Conservation (phyloP, 1,139 yeast species). For the Ogataea hybrid region DNA sequence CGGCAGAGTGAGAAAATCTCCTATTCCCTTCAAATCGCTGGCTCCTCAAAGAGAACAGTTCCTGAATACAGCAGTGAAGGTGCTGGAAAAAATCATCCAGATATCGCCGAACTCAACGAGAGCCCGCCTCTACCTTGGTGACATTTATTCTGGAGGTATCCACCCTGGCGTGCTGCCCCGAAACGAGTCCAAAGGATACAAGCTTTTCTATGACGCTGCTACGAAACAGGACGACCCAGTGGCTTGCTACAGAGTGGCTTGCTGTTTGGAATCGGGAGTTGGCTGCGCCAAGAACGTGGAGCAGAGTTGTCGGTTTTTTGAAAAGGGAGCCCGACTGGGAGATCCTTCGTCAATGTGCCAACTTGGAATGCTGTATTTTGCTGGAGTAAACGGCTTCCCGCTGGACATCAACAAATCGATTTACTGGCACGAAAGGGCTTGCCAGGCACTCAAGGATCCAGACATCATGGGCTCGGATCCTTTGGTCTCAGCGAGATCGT, state of each 20-base stretch:
- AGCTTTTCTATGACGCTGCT: conserved; percentile 57
- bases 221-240: conserved; percentile 48
- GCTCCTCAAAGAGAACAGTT: conserved; percentile 53
- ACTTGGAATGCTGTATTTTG: no score
- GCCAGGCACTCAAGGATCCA: no score
- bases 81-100: conserved; percentile 47
- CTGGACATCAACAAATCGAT: no score
- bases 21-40: conserved; percentile 43
- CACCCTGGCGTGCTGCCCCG: conserved; percentile 47
- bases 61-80: conserved; percentile 54
- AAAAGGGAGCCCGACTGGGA: no score
- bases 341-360: no score
- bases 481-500: no score
- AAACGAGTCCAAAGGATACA: conserved; percentile 59
- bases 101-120: conserved; percentile 39
- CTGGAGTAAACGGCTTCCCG: no score
- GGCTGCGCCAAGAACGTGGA: no score
- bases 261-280: no score
- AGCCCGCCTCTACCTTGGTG: conserved; percentile 58
- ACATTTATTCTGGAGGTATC: conserved; percentile 56
- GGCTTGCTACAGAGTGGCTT: conserved; percentile 62
- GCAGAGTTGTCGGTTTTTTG: no score
- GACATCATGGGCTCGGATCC: no score
- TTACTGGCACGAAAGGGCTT: no score
- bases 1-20: conserved; percentile 37